phyloP scores from a whole-genome alignment of 2,329 filamentous ascomycete genomes.

The Aureobasidium sp. region DNA sequence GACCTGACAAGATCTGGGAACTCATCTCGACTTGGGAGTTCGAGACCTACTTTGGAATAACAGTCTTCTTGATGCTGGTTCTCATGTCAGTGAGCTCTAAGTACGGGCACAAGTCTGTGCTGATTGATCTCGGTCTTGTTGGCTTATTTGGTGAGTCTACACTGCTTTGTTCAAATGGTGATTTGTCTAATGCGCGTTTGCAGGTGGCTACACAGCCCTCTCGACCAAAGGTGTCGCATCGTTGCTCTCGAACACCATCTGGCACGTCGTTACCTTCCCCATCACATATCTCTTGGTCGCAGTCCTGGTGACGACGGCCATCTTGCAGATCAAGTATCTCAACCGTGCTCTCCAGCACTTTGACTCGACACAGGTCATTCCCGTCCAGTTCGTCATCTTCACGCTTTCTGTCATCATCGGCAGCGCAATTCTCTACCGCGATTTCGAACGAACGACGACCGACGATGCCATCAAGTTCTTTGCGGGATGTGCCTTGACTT shows the following conservation, averaged over 20 bases:
- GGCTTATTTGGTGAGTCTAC: slow-evolving; percentile 68
- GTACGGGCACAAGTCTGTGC: slow-evolving; percentile 74
- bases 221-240: slow-evolving; percentile 96
- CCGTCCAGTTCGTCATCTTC: slow-evolving; percentile 94
- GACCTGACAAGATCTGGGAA: slow-evolving; percentile 80
- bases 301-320: slow-evolving; percentile 70
- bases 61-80: slow-evolving; percentile 59
- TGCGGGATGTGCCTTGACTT: slow-evolving; percentile 83
- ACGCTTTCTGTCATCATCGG: slow-evolving; percentile 92
- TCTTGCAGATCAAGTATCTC: slow-evolving; percentile 96
- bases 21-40: slow-evolving; percentile 85
- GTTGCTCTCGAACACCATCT: slow-evolving; percentile 82
- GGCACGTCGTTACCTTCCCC: slow-evolving; percentile 81
- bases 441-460: slow-evolving; percentile 75
- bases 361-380: slow-evolving; percentile 95
- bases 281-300: slow-evolving; percentile 81
- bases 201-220: slow-evolving; percentile 90
- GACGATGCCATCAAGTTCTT: slow-evolving; percentile 76
- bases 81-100: slow-evolving; percentile 75
- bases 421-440: slow-evolving; percentile 84
- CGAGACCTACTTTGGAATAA: slow-evolving; percentile 79
- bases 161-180: not conserved
- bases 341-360: slow-evolving; percentile 86
- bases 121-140: slow-evolving; percentile 89
- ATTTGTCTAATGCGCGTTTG: not conserved